Base-by-base conservation (phyloP, 306 rosid species). In the Gillenia trifoliata region DNA sequence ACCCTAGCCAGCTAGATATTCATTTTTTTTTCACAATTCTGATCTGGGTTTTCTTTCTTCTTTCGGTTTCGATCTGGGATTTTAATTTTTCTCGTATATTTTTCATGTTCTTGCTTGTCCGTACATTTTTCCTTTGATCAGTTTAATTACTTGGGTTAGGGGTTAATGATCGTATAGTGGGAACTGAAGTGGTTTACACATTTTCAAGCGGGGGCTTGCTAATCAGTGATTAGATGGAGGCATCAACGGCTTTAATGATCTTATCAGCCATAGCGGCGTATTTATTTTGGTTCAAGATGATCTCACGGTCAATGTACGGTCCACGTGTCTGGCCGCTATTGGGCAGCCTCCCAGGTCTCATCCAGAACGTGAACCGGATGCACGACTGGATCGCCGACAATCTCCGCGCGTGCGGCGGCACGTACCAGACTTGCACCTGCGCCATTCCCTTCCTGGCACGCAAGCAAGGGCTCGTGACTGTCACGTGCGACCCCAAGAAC, bases 321-420 rank as follows among this genome's bases (percentile, higher is more conserved):
- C 98, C 98, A 64, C 96, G 90, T 83, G 91, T 93, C 54, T 93
- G 98, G 98, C 98, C 97, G 0, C 26, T 93, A 67, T 11, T 93
- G 59, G 98, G 98, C 10, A 91, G 96, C 57, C 84, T 93, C 16
- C 98, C 98, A 0, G 96, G 89, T 0, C 90, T 93, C 57, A 81
- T 91, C 41, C 85, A 83, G 2, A 81, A 93, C 79, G 60, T 86
- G 23, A 75, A 68, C 54, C 92, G 93, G 67, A 82, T 93, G 98
- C 98, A 93, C 57, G 98, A 93, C 64, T 93, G 98, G 98, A 93
- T 93, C 61, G 83, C 84, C 0, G 98, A 93, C 49, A 91, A 91
- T 62, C 97, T 93, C 55, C 89, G 89, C 43, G 50, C 88, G 0
- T 87, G 86, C 20, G 94, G 89, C 13, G 98, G 98, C 81, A 93